Evolutionary conservation across 73 alveolate genomes (phyloP), one percentile per base, ranked within the genome.

Genomic region (Blepharisma japonicum): DNA sequence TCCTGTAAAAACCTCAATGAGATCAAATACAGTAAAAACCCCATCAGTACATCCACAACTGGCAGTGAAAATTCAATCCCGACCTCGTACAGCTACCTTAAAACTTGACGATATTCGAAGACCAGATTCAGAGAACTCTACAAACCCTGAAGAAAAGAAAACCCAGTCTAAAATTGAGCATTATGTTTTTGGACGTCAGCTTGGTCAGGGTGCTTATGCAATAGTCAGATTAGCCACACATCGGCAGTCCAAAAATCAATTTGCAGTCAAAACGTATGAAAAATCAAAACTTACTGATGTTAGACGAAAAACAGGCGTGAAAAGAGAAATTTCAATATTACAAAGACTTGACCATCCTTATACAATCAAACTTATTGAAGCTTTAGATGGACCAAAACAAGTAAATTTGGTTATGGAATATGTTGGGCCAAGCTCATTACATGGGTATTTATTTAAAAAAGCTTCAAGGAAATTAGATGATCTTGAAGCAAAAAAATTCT

Each of bases 391-490:
- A 0, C 81, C 85, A 7, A 91, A 81, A 55, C 77, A 88, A 71
- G 83, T 92, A 18, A 85, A 89, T 80, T 68, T 92, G 46, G 89
- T 92, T 21, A 80, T 83, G 83, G 98, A 92, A 68, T 92, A 86
- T 71, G 88, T 86, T 9, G 81, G 85, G 45, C 96, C 96, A 4
- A 86, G 89, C 21, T 78, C 85, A 7, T 83, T 89, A 66, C 78
- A 68, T 68, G 74, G 74, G 23, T 80, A 21, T 38, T 68, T 84
- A 49, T 80, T 55, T 55, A 55, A 51, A 71, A 85, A 71, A 53
- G 51, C 76, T 8, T 81, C 85, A 56, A 80, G 90, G 68, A 81
- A 11, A 18, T 61, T 91, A 7, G 91, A 91, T 54, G 94, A 86
- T 61, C 76, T 78, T 46, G 53, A 71, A 71, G 91, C 92, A 51